These are phyloP conservation scores for Huntiella savannae DNA, from an alignment of 2,329 filamentous ascomycete genomes.

Conservation along the genomic window DNA sequence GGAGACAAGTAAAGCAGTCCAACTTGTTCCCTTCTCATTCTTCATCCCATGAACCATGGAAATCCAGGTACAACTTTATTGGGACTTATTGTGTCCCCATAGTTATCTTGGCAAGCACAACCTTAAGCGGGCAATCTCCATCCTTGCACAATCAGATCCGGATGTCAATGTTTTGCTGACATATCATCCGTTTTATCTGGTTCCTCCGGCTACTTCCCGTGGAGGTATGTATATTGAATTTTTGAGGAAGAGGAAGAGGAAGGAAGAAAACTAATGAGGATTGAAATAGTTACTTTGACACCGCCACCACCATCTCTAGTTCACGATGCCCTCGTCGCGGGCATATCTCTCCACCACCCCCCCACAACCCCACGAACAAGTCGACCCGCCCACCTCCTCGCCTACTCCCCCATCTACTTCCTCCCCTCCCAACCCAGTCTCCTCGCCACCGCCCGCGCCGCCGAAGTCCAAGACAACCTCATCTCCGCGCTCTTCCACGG, in stretches of 20 bases:
- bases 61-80: constrained; percentile 26
- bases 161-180: constrained; percentile 26
- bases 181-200: constrained; percentile 29
- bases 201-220: constrained; percentile 14
- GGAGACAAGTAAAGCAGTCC: too few species aligned
- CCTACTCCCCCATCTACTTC: constrained; percentile 21
- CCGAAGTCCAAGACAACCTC: constrained; percentile 21
- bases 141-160: constrained; percentile 22
- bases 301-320: background rate
- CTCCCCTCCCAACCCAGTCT: constrained; percentile 11
- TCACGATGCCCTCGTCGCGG: background rate
- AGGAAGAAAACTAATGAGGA: too few species aligned
- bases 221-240: background rate
- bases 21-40: background rate
- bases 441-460: constrained; percentile 8
- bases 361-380: constrained; percentile 25
- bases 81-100: constrained; percentile 33
- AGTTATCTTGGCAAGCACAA: constrained; percentile 30
- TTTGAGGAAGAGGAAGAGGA: too few species aligned
- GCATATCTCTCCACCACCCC: background rate
- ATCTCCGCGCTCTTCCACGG: constrained; percentile 24
- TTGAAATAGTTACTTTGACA: background rate
- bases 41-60: background rate
- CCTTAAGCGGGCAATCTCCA: constrained; percentile 26
- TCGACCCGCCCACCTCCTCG: constrained; percentile 27